Evolutionary conservation across 176 grass and related monocot genomes (phyloP).

Genomic region (Triticum timopheevii): DNA sequence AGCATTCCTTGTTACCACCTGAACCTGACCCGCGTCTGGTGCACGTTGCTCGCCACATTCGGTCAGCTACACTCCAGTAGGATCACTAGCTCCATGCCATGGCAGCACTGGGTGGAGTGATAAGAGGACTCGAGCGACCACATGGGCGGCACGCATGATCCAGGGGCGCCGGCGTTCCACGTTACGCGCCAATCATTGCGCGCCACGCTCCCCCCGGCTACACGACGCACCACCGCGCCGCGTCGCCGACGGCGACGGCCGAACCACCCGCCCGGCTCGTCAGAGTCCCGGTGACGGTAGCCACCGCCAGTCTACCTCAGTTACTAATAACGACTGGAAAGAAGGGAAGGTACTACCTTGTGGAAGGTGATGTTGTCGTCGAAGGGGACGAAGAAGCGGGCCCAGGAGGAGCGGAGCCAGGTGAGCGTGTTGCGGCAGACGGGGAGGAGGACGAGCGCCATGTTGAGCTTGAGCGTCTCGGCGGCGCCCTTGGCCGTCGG

Average conservation of each 20-base stretch:
- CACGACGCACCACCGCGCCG: conserved; percentile 19
- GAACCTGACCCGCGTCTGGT: too few relatives aligned
- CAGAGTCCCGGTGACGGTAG: background rate
- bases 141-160: conserved; percentile 35
- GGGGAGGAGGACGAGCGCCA: conserved; percentile 91
- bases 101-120: background rate
- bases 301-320: background rate
- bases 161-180: background rate
- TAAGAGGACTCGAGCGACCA: conserved; percentile 16
- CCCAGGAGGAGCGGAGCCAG: conserved; percentile 92
- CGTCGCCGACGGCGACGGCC: conserved; percentile 38
- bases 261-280: background rate
- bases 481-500: conserved; percentile 88
- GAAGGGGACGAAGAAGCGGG: conserved; percentile 91
- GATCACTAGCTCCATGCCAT: background rate
- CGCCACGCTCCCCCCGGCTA: conserved; percentile 16
- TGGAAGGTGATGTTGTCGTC: conserved; percentile 99
- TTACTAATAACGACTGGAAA: background rate
- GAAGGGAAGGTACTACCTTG: conserved; percentile 61
- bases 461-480: conserved; percentile 98
- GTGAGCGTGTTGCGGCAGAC: conserved; percentile 98
- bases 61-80: background rate
- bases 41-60: background rate
- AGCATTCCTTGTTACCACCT: background rate
- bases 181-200: conserved; percentile 14